phyloP scores from a whole-genome alignment of 2,329 filamentous ascomycete genomes.

The Aspergillus fumigatiaffinis region DNA sequence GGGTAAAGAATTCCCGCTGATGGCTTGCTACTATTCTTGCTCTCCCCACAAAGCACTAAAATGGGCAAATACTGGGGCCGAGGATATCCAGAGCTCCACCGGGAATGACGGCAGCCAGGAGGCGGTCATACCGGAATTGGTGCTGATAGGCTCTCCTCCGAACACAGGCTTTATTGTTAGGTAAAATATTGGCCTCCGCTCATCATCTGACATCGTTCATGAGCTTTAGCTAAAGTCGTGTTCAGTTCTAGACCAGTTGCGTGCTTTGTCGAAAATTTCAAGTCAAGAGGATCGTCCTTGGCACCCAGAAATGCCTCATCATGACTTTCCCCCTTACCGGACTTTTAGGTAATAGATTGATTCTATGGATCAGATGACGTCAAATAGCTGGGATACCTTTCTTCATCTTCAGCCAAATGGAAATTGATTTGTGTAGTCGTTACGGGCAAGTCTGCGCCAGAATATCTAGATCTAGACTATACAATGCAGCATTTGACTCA shows the following conservation, averaged over 20 bases:
- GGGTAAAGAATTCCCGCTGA: neutral
- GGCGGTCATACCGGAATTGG: neutral
- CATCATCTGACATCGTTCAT: neutral
- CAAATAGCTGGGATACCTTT: neutral
- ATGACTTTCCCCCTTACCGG: neutral
- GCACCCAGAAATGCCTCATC: neutral
- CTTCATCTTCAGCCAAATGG: neutral
- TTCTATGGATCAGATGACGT: neutral
- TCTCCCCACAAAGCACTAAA: neutral
- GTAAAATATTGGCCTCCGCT: neutral
- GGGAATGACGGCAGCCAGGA: neutral
- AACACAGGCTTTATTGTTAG: neutral
- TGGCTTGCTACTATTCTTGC: neutral
- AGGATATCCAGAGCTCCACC: neutral
- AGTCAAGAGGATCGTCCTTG: neutral
- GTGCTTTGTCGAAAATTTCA: neutral
- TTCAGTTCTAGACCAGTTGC: neutral
- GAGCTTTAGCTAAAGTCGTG: neutral
- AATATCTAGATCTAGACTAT: no score
- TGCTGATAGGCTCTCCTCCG: neutral
- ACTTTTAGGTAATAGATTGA: neutral
- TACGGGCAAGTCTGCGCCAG: neutral
- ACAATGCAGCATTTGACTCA: neutral
- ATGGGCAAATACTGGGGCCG: neutral
- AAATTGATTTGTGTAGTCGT: neutral